Evolutionary conservation across 257 asterid genomes (phyloP).

Genomic region (Ilex aquifolium): DNA sequence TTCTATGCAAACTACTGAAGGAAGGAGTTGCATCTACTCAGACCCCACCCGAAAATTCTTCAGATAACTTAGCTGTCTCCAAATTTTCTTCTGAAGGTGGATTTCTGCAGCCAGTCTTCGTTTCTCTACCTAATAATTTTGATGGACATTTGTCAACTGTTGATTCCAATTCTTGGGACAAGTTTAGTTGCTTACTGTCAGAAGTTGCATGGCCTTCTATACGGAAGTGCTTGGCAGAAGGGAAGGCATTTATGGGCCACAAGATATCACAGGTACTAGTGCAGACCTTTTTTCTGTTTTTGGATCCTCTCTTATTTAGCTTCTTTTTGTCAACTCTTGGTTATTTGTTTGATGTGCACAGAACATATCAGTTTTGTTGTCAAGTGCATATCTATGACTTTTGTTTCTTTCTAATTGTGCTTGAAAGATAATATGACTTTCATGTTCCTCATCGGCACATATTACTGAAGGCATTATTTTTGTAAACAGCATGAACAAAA

Average conservation of each 20-base stretch:
- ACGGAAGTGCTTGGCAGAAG: constrained; percentile 71
- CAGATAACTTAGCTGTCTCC: constrained; percentile 31
- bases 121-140: constrained; percentile 31
- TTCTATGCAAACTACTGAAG: constrained; percentile 76
- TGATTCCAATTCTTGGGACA: constrained; percentile 53
- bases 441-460: too few relatives aligned
- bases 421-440: too few relatives aligned
- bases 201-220: constrained; percentile 72
- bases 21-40: constrained; percentile 56
- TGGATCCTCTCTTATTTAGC: constrained; percentile 6
- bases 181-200: constrained; percentile 60
- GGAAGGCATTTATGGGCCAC: constrained; percentile 66
- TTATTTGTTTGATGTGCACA: neutral
- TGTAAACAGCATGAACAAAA: too few relatives aligned
- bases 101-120: constrained; percentile 56
- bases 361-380: too few relatives aligned
- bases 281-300: constrained; percentile 12
- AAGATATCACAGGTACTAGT: constrained; percentile 62
- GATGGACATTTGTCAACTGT: constrained; percentile 28
- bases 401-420: too few relatives aligned
- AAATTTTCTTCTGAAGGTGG: constrained; percentile 71
- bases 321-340: constrained; percentile 12
- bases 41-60: constrained; percentile 21
- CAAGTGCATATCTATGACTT: too few relatives aligned
- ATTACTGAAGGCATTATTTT: too few relatives aligned